Base-by-base conservation (phyloP, 2,329 filamentous ascomycete genomes). In the Cercospora canescens region DNA sequence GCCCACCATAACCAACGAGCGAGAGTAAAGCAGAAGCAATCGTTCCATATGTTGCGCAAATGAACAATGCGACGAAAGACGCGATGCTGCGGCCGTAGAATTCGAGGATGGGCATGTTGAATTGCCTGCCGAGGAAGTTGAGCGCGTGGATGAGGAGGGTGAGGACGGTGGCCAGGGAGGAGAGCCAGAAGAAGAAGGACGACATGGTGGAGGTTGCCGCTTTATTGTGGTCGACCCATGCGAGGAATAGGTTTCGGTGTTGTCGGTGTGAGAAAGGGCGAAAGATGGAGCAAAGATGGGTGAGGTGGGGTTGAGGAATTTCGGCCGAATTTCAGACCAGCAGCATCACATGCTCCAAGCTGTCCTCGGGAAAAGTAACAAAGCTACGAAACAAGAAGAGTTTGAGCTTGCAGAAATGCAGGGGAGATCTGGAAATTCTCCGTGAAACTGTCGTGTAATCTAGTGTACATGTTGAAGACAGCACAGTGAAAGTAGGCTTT, bases 21-120 rank as follows among this genome's bases (percentile, higher is more conserved):
- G 91, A 89, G 69, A 98, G 85, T 66, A 87, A 74, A 67, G 94
- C 85, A 52, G 91, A 93, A 30, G 89, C 89, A 55, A 92, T 67
- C 65, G 92, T 91, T 67, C 94, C 95, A 79, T 92, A 96, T 72
- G 84, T 78, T 30, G 94, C 81, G 74, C 78, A 81, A 24, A 80
- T 55, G 57, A 80, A 56, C 63, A 83, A 76, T 26, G 76, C 75
- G 68, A 73, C 63, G 70, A 77, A 79, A 50, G 81, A 80, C 16
- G 81, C 80, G 60, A 83, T 70, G 64, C 84, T 81, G 76, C 92
- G 91, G 71, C 90, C 91, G 72, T 84, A 85, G 81, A 92, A 94
- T 76, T 84, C 86, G 60, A 79, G 72, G 12, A 77, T 66, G 54
- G 77, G 77, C 24, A 76, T 73, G 21, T 73, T 63, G 56, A 71